A percentile compares a stretch with the other conserved stretches of the same genome.
These are phyloP conservation scores for Chlamydomonas eustigma DNA, from an alignment of 139 green algal genomes.

Conservation along the genomic window DNA sequence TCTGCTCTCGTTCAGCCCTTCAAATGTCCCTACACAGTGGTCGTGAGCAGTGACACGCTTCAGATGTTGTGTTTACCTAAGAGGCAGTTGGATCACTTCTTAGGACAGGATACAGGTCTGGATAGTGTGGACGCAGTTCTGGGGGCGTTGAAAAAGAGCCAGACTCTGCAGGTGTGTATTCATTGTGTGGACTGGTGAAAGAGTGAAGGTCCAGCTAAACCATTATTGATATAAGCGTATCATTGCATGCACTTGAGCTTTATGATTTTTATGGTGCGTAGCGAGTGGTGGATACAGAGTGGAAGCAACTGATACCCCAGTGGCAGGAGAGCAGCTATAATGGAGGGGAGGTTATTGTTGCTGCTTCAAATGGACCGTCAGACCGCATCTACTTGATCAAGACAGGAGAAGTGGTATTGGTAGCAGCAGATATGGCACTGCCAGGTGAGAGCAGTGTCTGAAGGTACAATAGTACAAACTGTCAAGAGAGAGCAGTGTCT, in stretches of 20 bases:
- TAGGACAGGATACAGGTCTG: conserved; percentile 2
- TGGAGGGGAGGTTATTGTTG: conserved; percentile 26
- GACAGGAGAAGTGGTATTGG: conserved; percentile 41
- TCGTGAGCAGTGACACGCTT: conserved; percentile 16
- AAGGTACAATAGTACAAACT: neutral
- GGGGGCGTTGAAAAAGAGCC: neutral
- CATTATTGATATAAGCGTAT: too few relatives aligned
- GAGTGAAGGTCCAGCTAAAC: too few relatives aligned
- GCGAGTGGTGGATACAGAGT: neutral
- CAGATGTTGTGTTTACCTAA: conserved; percentile 40
- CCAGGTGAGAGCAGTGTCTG: neutral
- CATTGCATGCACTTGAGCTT: too few relatives aligned
- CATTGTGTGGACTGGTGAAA: too few relatives aligned
- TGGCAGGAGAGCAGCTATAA: neutral
- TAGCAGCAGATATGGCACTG: conserved; percentile 23
- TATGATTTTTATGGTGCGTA: too few relatives aligned
- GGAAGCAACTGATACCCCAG: neutral
- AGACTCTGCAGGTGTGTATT: neutral
- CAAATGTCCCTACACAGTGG: neutral
- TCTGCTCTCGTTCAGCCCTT: conserved; percentile 41
- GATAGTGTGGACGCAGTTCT: neutral
- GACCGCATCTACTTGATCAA: conserved; percentile 49
- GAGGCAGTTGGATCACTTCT: conserved; percentile 7
- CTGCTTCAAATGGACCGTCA: conserved; percentile 2
- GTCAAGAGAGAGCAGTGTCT: too few relatives aligned